Evolutionary conservation across 108 stramenopile genomes (phyloP).

Genomic region (Nitzschia sp.): DNA sequence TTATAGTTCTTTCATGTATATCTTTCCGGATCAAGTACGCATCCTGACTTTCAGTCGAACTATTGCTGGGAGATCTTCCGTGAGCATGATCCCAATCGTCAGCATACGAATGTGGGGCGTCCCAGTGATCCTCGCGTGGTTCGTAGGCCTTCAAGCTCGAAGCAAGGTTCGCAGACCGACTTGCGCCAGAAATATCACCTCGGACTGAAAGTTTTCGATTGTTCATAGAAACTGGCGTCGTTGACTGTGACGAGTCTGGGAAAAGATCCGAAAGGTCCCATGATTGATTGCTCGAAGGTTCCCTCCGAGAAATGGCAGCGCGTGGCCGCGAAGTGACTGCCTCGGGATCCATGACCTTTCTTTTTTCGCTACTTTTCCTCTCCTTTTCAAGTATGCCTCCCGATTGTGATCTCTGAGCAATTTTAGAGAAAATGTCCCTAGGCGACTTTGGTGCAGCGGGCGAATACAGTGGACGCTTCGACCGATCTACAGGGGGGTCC

Average conservation of each 20-base stretch:
- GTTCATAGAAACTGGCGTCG: not conserved
- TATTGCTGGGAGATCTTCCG: conserved; percentile 6
- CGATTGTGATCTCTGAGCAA: not conserved
- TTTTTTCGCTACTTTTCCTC: not conserved
- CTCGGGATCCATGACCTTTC: conserved; percentile 8
- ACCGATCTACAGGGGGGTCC: conserved; percentile 4
- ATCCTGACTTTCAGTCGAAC: conserved; percentile 9
- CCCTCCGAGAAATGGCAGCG: no score
- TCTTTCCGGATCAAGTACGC: conserved; percentile 7
- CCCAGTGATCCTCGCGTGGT: not conserved
- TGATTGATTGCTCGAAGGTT: not conserved
- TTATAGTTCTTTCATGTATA: not conserved
- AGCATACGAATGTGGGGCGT: conserved; percentile 7
- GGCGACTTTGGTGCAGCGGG: conserved; percentile 7
- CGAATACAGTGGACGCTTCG: not conserved
- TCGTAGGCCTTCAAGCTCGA: conserved; percentile 1
- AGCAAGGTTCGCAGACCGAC: no score
- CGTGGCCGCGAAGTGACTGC: not conserved
- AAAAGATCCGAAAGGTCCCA: conserved; percentile 4
- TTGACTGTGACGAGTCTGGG: not conserved
- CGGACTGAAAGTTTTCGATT: no score
- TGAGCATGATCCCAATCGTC: conserved; percentile 4
- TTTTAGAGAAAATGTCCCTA: conserved; percentile 4
- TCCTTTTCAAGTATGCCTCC: not conserved
- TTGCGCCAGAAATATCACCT: not conserved